Evolutionary conservation across 768 basidiomycete species (phyloP).

Genomic region (Mycena filopes): DNA sequence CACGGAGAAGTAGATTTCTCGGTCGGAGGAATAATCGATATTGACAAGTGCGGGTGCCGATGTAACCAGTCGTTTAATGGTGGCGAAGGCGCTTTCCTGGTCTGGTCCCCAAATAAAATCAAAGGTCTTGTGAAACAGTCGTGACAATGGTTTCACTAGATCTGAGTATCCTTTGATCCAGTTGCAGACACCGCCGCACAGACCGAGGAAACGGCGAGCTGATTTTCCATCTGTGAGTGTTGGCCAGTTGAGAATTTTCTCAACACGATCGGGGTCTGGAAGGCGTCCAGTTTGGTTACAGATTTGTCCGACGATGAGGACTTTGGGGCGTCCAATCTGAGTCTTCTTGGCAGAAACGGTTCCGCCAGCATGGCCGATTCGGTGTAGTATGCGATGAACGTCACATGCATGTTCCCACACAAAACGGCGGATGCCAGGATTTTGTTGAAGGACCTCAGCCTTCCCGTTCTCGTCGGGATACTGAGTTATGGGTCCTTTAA

Average conservation of each 20-base stretch:
- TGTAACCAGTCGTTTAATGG: slow-evolving; percentile 41
- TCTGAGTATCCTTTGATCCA: slow-evolving; percentile 22
- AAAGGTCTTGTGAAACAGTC: slow-evolving; percentile 34
- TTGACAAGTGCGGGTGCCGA: slow-evolving; percentile 38
- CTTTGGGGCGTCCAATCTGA: slow-evolving; percentile 16
- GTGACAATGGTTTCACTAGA: slow-evolving; percentile 32
- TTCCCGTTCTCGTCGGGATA: slow-evolving; percentile 41
- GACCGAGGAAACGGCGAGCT: slow-evolving; percentile 44
- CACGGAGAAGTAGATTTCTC: background rate
- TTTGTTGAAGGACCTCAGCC: slow-evolving; percentile 36
- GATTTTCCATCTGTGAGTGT: slow-evolving; percentile 24
- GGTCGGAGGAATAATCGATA: slow-evolving; percentile 35
- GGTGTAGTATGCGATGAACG: slow-evolving; percentile 46
- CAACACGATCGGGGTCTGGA: slow-evolving; percentile 36
- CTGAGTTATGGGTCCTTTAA: slow-evolving; percentile 43
- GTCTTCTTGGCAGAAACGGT: too few relatives aligned
- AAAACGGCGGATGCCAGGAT: slow-evolving; percentile 46
- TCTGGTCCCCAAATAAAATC: slow-evolving; percentile 45
- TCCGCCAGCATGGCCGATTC: slow-evolving; percentile 41
- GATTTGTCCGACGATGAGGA: slow-evolving; percentile 37
- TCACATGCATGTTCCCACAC: slow-evolving; percentile 50
- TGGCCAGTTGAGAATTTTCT: slow-evolving; percentile 40
- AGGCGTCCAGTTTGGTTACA: slow-evolving; percentile 41
- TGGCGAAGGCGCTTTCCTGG: slow-evolving; percentile 29
- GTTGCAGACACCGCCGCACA: slow-evolving; percentile 5